Evolutionary conservation across 2,329 filamentous ascomycete genomes (phyloP).

Genomic region (Cercospora canescens): DNA sequence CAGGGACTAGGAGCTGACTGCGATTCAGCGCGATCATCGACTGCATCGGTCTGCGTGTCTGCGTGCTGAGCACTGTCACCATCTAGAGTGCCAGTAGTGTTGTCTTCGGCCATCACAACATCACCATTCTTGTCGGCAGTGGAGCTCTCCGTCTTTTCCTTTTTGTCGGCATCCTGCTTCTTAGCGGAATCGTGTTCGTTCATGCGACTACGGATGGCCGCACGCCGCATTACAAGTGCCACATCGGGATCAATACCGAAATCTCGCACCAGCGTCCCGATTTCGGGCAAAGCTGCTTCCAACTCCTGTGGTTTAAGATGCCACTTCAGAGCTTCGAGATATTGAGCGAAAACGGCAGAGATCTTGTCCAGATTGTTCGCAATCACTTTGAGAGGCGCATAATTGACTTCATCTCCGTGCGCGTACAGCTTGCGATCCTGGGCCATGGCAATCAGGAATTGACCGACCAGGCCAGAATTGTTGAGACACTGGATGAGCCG

Average conservation of each 20-base stretch:
- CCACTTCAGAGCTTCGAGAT: constrained; percentile 81
- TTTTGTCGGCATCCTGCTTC: constrained; percentile 35
- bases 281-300: constrained; percentile 72
- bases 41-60: background rate
- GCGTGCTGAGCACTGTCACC: background rate
- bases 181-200: constrained; percentile 41
- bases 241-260: constrained; percentile 78
- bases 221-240: constrained; percentile 80
- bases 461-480: constrained; percentile 74
- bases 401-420: constrained; percentile 68
- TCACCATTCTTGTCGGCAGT: constrained; percentile 53
- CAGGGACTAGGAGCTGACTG: constrained; percentile 43
- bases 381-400: constrained; percentile 84
- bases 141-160: constrained; percentile 25
- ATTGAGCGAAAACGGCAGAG: constrained; percentile 81
- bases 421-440: constrained; percentile 88
- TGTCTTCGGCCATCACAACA: constrained; percentile 41
- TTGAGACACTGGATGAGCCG: constrained; percentile 78
- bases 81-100: constrained; percentile 10
- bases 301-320: constrained; percentile 77
- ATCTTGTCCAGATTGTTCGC: constrained; percentile 89
- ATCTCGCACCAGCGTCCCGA: constrained; percentile 71
- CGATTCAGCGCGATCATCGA: constrained; percentile 9
- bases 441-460: constrained; percentile 84
- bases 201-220: constrained; percentile 69